These are phyloP conservation scores for Hypericum perforatum DNA, from an alignment of 345 rosid species.

Conservation along the genomic window DNA sequence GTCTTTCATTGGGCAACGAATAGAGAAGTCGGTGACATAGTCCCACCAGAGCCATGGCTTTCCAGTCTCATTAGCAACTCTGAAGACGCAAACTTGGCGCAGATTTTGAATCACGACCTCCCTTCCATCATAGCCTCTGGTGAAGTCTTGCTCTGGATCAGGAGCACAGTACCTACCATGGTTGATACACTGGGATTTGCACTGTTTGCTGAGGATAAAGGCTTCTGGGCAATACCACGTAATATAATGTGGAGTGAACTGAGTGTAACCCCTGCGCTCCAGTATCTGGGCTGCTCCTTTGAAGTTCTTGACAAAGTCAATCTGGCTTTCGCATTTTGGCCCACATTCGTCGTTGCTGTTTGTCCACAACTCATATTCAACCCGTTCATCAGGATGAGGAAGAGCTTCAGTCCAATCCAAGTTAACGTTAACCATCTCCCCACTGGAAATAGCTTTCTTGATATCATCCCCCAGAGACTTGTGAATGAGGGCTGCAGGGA, in stretches of 20 bases:
- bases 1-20: conserved; percentile 56
- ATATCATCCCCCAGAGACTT: conserved; percentile 38
- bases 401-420: conserved; percentile 57
- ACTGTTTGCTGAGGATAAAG: conserved; percentile 43
- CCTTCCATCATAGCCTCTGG: conserved; percentile 48
- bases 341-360: conserved; percentile 56
- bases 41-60: conserved; percentile 68
- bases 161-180: conserved; percentile 60
- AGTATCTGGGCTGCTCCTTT: conserved; percentile 59
- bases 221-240: conserved; percentile 60
- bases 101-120: conserved; percentile 53
- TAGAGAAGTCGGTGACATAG: conserved; percentile 47
- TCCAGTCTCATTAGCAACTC: conserved; percentile 42
- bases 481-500: conserved; percentile 46
- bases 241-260: conserved; percentile 48
- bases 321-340: conserved; percentile 44
- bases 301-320: conserved; percentile 48
- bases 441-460: conserved; percentile 32
- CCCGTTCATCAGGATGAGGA: conserved; percentile 56
- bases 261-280: conserved; percentile 51
- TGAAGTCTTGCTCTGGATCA: conserved; percentile 56
- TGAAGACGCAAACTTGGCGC: conserved; percentile 43
- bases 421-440: conserved; percentile 38
- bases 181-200: conserved; percentile 60
- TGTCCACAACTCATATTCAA: conserved; percentile 54